Evolutionary conservation across 305 asterid species (phyloP), one percentile per base, ranked within the genome.

Genomic region (Fraxinus ornus): DNA sequence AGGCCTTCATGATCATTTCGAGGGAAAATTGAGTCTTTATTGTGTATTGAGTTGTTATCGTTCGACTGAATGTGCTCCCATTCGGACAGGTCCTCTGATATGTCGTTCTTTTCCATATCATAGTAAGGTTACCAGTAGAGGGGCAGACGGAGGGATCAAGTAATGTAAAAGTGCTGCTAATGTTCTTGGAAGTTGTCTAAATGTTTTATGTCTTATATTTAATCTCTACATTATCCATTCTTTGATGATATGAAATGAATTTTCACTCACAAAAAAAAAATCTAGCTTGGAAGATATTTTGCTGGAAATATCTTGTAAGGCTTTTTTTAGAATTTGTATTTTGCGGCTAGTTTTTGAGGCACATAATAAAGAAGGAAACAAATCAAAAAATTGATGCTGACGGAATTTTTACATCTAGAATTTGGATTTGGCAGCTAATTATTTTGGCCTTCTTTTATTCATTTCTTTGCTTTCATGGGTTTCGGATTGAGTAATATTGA

Each of bases 31-130:
- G 88, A 73, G 9, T 75, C 86, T 77, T 82, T 37, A 41, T 55
- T 30, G 37, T 57, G 80, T 0, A 19, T 35, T 39, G 76, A 10
- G 74, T 71, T 60, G 72, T 30, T 49, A 22, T 78, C 62, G 22
- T 36, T 66, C 24, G 55, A 52, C 24, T 78, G 76, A 60, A 90
- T 77, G 80, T 82, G 80, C 83, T 89, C 85, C 94, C 94, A 91
- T 0, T 90, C 91, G 26, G 55, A 55, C 12, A 81, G 75, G 75
- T 81, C 88, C 82, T 89, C 85, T 47, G 87, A 78, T 60, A 77
- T 75, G 64, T 79, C 86, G 30, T 81, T 81, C 72, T 57, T 80
- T 72, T 88, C 89, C 93, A 90, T 88, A 79, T 36, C 78, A 0
- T 36, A 0, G 1, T 26, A 66, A 64, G 73, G 36, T 64, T 10